Base-by-base conservation (phyloP, 2,329 filamentous ascomycete species). In the Ciborinia camelliae region DNA sequence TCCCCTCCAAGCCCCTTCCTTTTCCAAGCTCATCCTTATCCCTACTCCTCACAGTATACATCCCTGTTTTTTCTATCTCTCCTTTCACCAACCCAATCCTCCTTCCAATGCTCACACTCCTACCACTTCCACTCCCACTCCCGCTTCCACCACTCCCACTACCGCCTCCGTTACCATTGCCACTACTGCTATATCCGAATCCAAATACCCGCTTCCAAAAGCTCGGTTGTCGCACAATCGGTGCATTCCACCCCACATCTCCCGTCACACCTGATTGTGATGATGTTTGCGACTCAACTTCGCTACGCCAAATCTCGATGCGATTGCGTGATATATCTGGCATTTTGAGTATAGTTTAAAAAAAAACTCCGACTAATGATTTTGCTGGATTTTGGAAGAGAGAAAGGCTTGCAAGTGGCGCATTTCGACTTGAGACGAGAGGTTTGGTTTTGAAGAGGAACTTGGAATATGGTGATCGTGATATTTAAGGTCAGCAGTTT, bases 1-100 rank as follows among this genome's bases (percentile, higher is more conserved):
- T 52, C 20, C 18, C 50, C 39, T 14, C 39, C 18, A 47, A 35
- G 7, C 8, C 30, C 2, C 45, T 20, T 39, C 32, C 45, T 26
- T 23, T 39, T 4, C 43, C 9, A 30, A 23, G 1, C 35, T 59
- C 53, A 50, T 59, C 35, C 53, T 43, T 50, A 39, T 51, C 48
- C 39, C 15, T 62, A n/a, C 37, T 45, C 48, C 37, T 59, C 20
- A 59, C 32, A n/a, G 32, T 59, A 59, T 64, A 64, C 62, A 64
- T 64, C 4, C 62, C 54, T 37, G 62, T 64, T 10, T 45, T 58
- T 26, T 59, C 62, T 8, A 51, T 23, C 45, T 59, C 62, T 39
- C 35, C 53, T 43, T 50, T 64, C 26, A 59, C 55, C 55, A 47
- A 35, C 15, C 55, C 55, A 23, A 59, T 4, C 30, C 37, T 50